Evolutionary conservation across 129 eudicot species (phyloP).

Genomic region (Centaurea solstitialis): DNA sequence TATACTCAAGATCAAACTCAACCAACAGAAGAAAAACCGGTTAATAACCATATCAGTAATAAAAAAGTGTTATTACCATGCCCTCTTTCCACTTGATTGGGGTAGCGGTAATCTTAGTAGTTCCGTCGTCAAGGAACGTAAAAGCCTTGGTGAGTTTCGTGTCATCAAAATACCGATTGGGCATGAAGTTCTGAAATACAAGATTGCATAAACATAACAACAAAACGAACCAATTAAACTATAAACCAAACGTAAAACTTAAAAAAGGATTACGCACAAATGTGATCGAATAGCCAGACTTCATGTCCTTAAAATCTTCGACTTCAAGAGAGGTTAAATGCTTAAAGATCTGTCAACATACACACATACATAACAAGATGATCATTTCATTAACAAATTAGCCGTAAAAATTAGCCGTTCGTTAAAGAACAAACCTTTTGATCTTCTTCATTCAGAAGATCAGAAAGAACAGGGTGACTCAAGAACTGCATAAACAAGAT

Average conservation of each 20-base stretch:
- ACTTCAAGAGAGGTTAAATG: conserved; percentile 67
- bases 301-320: conserved; percentile 78
- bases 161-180: conserved; percentile 72
- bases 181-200: conserved; percentile 54
- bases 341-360: conserved; percentile 63
- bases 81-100: conserved; percentile 91
- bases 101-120: conserved; percentile 68
- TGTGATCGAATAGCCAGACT: conserved; percentile 77
- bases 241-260: background rate
- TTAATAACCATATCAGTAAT: conserved; percentile 11
- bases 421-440: conserved; percentile 53
- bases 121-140: conserved; percentile 74
- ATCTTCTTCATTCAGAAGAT: conserved; percentile 73
- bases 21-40: background rate
- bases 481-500: conserved; percentile 52
- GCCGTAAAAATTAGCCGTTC: too few species aligned
- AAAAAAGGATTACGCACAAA: conserved; percentile 50
- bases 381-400: background rate
- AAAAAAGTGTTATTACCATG: conserved; percentile 49
- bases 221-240: background rate
- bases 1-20: background rate
- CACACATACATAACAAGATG: background rate
- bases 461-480: conserved; percentile 85
- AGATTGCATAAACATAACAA: background rate
- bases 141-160: conserved; percentile 77